Percentiles rank a stretch among this genome's conserved stretches.
Evolutionary conservation across 2,329 filamentous ascomycete species (phyloP).

Genomic region (Emydomyces testavorans): DNA sequence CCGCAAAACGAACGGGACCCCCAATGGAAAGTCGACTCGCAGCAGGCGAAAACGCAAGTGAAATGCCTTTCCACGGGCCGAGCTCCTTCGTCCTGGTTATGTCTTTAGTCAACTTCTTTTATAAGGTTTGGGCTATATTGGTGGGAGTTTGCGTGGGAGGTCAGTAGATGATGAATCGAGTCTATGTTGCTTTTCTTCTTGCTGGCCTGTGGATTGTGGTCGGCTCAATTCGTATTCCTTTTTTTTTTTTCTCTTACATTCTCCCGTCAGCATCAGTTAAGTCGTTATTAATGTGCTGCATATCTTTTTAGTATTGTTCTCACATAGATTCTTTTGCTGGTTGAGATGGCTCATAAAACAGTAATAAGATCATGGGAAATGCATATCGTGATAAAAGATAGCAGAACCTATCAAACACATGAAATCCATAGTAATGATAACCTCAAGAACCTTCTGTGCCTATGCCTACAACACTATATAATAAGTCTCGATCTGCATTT

Average conservation of each 20-base stretch:
- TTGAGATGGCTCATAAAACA: too few species aligned
- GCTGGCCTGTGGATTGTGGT: background rate
- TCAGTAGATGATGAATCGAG: constrained; percentile 1
- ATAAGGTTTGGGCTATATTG: constrained; percentile 9
- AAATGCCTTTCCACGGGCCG: background rate
- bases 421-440: too few species aligned
- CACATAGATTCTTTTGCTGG: too few species aligned
- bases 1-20: background rate
- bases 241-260: background rate
- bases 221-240: background rate
- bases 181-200: background rate
- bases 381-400: too few species aligned
- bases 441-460: too few species aligned
- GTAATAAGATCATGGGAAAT: too few species aligned
- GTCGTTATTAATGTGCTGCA: too few species aligned
- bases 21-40: constrained; percentile 1
- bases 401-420: too few species aligned
- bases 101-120: constrained; percentile 4
- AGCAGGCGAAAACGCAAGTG: constrained; percentile 6
- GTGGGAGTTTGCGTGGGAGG: constrained; percentile 6
- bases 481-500: too few species aligned
- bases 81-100: constrained; percentile 5
- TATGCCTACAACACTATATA: too few species aligned
- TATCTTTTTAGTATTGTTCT: background rate
- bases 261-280: too few species aligned